Conservation (phyloP, 2,329 filamentous ascomycete genomes). For the Clonostachys rosea region DNA sequence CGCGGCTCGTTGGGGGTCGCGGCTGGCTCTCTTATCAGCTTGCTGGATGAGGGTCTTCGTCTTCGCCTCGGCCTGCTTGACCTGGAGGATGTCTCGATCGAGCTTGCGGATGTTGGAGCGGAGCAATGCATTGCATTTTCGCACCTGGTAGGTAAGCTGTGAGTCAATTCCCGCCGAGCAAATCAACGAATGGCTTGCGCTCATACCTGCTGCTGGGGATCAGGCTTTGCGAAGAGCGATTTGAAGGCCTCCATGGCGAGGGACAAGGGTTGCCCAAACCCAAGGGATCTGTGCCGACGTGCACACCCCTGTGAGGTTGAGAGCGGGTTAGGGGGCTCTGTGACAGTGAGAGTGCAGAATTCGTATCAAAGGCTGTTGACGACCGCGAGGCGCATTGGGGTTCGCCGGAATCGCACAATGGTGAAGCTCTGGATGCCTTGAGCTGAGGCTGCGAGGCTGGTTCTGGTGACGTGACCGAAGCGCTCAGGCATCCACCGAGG, state of each 20-base stretch:
- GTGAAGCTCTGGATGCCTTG: neutral
- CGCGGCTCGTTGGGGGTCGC: slow-evolving; percentile 71
- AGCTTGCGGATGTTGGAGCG: slow-evolving; percentile 88
- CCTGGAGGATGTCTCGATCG: slow-evolving; percentile 81
- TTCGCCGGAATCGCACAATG: neutral
- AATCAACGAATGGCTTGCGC: neutral
- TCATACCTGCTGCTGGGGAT: slow-evolving; percentile 84
- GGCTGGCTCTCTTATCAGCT: slow-evolving; percentile 75
- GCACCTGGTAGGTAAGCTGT: slow-evolving; percentile 56
- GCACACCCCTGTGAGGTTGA: neutral
- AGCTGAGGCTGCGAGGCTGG: neutral
- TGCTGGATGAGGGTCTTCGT: slow-evolving; percentile 81
- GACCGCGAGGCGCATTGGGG: too few relatives aligned
- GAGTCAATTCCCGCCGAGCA: neutral
- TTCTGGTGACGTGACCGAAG: neutral
- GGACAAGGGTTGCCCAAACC: neutral
- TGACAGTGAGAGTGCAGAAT: too few relatives aligned
- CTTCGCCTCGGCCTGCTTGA: slow-evolving; percentile 77
- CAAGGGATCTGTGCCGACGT: too few relatives aligned
- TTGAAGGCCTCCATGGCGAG: slow-evolving; percentile 77
- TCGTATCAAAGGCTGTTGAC: too few relatives aligned
- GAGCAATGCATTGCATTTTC: slow-evolving; percentile 91
- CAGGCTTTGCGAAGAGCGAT: slow-evolving; percentile 84
- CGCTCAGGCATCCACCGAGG: too few relatives aligned
- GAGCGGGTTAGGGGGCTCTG: too few relatives aligned